A percentile compares a stretch with the other conserved stretches of the same genome.
Evolutionary conservation across 352 stramenopile genomes (phyloP).

Genomic region (Thalassiosira ordinaria): DNA sequence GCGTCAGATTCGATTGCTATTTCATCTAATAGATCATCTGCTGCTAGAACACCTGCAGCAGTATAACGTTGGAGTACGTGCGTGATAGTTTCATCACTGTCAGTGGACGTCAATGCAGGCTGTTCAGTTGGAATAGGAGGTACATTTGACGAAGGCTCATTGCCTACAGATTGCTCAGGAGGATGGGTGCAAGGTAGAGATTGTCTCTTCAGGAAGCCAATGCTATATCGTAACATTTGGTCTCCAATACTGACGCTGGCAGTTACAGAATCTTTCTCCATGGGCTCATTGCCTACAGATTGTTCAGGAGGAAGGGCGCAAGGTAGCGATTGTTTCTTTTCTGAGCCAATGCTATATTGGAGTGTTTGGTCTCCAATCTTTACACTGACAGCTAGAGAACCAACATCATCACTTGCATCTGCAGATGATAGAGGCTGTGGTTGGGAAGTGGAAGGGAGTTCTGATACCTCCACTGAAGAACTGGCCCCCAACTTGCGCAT

Average conservation of each 20-base stretch:
- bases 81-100: background rate
- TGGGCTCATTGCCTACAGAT: too few species aligned
- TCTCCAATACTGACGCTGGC: too few species aligned
- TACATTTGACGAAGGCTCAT: background rate
- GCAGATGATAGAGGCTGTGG: too few species aligned
- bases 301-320: too few species aligned
- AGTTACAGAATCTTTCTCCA: too few species aligned
- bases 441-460: too few species aligned
- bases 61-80: slow-evolving; percentile 24
- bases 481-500: background rate
- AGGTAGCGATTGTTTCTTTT: too few species aligned
- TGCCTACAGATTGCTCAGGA: background rate
- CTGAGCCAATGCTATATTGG: background rate
- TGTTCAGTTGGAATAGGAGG: background rate
- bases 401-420: too few species aligned
- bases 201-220: too few species aligned
- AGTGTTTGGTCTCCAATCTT: background rate
- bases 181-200: background rate
- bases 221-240: too few species aligned
- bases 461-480: too few species aligned
- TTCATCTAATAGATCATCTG: slow-evolving; percentile 36
- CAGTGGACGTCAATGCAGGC: background rate
- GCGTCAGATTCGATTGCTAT: background rate
- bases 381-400: slow-evolving; percentile 3
- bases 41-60: slow-evolving; percentile 18